Percentiles rank a stretch among this genome's conserved stretches.
Evolutionary conservation across 2,329 filamentous ascomycete species (phyloP).

Genomic region (Monilinia fructigena): DNA sequence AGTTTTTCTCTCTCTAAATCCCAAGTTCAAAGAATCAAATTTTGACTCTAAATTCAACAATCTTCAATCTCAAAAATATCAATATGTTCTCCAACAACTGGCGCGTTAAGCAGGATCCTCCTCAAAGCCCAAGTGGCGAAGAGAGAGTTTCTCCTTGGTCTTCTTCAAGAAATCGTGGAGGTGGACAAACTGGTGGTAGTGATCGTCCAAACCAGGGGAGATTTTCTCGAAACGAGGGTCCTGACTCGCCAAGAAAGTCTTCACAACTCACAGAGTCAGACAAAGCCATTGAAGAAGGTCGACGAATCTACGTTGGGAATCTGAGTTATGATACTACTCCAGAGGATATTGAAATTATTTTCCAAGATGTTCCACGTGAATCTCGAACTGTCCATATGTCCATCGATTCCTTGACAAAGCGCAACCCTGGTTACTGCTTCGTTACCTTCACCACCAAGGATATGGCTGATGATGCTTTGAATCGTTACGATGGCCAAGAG

Average conservation of each 20-base stretch:
- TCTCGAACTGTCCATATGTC: slow-evolving; percentile 65
- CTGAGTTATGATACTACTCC: slow-evolving; percentile 53
- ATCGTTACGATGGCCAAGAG: slow-evolving; percentile 52
- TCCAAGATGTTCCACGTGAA: slow-evolving; percentile 44
- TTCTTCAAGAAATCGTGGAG: slow-evolving; percentile 11
- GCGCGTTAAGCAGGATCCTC: slow-evolving; percentile 31
- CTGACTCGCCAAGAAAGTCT: slow-evolving; percentile 25
- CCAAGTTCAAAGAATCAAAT: background rate
- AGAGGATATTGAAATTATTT: slow-evolving; percentile 50
- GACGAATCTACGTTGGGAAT: slow-evolving; percentile 53
- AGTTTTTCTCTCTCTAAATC: slow-evolving; percentile 2
- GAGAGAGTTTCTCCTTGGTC: slow-evolving; percentile 19
- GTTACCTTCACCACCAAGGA: slow-evolving; percentile 61
- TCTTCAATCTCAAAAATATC: slow-evolving; percentile 3
- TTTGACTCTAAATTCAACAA: slow-evolving; percentile 13
- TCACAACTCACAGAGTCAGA: slow-evolving; percentile 28
- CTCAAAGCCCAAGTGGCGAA: slow-evolving; percentile 18
- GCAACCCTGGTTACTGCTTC: slow-evolving; percentile 75
- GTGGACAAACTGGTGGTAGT: slow-evolving; percentile 17
- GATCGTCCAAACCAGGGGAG: slow-evolving; percentile 20
- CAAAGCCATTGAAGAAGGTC: slow-evolving; percentile 33
- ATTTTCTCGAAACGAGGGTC: slow-evolving; percentile 20
- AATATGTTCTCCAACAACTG: slow-evolving; percentile 36
- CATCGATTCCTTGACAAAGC: slow-evolving; percentile 63
- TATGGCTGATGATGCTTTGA: slow-evolving; percentile 57